Evolutionary conservation across 495 filamentous ascomycete species (phyloP).

Genomic region (Lentithecium fluviatile): DNA sequence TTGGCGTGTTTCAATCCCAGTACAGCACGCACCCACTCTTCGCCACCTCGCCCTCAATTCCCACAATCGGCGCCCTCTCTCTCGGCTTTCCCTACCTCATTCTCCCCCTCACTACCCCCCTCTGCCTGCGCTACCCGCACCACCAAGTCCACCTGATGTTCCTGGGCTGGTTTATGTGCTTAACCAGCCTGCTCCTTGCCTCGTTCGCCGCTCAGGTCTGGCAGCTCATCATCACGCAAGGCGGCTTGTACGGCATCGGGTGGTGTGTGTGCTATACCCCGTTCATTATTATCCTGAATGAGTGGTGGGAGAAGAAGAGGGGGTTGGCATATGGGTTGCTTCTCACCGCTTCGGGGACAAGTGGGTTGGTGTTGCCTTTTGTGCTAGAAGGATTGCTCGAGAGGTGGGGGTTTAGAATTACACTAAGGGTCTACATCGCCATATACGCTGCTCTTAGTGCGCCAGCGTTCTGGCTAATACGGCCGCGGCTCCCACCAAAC

Average conservation of each 20-base stretch:
- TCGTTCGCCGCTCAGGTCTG: constrained; percentile 29
- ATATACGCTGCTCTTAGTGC: too few species aligned
- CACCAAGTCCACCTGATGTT: constrained; percentile 21
- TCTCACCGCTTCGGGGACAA: constrained; percentile 43
- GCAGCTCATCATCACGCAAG: constrained; percentile 34
- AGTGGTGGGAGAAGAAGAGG: constrained; percentile 44
- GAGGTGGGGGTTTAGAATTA: constrained; percentile 40
- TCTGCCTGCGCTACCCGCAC: constrained; percentile 28
- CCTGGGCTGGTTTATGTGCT: constrained; percentile 32
- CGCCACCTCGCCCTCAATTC: constrained; percentile 13
- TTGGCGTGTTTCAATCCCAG: constrained; percentile 38
- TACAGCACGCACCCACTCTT: constrained; percentile 30
- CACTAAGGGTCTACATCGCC: constrained; percentile 39
- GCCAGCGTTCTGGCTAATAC: too few species aligned
- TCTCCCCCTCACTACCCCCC: constrained; percentile 31
- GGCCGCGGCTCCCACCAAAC: too few species aligned
- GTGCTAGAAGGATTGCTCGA: constrained; percentile 39
- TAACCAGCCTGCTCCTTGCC: constrained; percentile 29
- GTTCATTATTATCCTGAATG: constrained; percentile 43
- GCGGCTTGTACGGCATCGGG: constrained; percentile 35
- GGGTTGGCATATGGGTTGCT: constrained; percentile 49
- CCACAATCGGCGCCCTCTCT: constrained; percentile 34
- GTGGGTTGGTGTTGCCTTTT: constrained; percentile 44
- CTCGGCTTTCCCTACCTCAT: constrained; percentile 33
- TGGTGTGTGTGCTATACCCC: constrained; percentile 37